Evolutionary conservation across 2,329 filamentous ascomycete genomes (phyloP).

Genomic region (Cercospora nicotianae): DNA sequence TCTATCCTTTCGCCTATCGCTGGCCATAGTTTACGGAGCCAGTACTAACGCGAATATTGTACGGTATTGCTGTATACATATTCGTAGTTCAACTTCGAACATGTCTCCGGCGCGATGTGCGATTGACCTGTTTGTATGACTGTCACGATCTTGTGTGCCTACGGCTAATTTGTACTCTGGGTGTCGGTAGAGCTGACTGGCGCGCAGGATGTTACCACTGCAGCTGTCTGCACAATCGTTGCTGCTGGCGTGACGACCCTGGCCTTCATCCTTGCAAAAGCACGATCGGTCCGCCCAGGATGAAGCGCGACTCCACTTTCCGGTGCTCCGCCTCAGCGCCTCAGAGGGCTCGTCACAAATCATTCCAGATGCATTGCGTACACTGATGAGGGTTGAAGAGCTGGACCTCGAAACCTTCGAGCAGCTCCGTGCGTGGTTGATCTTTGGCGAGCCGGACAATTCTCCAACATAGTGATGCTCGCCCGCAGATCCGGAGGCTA

Average conservation of each 20-base stretch:
- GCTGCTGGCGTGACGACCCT: not conserved
- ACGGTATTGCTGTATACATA: not conserved
- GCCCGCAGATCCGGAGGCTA: not conserved
- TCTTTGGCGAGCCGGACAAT: not conserved
- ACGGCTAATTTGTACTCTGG: not conserved
- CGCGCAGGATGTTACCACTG: not conserved
- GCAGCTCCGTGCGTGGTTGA: not conserved
- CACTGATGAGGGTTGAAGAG: not conserved
- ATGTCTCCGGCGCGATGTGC: not conserved
- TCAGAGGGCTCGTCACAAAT: not conserved
- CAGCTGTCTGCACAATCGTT: not conserved
- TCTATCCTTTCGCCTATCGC: not conserved
- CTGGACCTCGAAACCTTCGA: not conserved
- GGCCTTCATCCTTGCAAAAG: not conserved
- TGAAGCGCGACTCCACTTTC: conserved; percentile 8
- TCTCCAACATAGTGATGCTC: not conserved
- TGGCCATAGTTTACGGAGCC: not conserved
- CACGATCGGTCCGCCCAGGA: not conserved
- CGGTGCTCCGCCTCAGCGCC: not conserved
- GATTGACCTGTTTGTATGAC: not conserved
- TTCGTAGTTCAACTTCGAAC: not conserved
- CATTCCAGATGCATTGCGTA: not conserved
- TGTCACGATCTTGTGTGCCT: not conserved
- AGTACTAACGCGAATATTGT: not conserved
- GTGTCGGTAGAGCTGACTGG: not conserved